Evolutionary conservation across 2,329 filamentous ascomycete species (phyloP).

Genomic region (Eutypella sp.): DNA sequence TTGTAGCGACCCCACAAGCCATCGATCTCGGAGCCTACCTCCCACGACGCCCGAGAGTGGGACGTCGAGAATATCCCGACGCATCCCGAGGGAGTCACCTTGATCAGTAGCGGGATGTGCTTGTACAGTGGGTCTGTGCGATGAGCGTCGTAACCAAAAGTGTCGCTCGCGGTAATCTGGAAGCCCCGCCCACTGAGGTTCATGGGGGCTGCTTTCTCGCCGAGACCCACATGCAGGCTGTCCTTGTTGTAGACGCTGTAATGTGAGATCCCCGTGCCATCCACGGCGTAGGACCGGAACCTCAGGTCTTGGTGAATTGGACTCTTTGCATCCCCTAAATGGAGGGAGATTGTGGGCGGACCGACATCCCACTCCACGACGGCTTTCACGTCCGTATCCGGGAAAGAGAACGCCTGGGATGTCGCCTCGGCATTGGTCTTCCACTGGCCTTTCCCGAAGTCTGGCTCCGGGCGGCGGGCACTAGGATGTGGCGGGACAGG

Average conservation of each 20-base stretch:
- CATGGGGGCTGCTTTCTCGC: conserved; percentile 70
- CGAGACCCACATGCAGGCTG: conserved; percentile 62
- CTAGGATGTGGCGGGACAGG: conserved; percentile 62
- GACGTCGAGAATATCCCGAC: conserved; percentile 65
- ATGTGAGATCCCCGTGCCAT: conserved; percentile 57
- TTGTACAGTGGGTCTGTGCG: conserved; percentile 71
- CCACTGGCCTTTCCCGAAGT: too few relatives aligned
- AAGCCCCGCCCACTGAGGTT: conserved; percentile 64
- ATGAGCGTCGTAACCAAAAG: conserved; percentile 68
- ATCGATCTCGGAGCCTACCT: conserved; percentile 67
- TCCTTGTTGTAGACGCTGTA: conserved; percentile 59
- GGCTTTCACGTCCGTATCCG: too few relatives aligned
- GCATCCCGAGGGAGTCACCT: conserved; percentile 58
- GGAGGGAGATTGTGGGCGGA: conserved; percentile 54
- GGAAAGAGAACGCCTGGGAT: too few relatives aligned
- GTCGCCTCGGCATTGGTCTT: too few relatives aligned
- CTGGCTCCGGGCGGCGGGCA: conserved; percentile 37
- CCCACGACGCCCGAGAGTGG: conserved; percentile 59
- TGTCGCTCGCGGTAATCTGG: conserved; percentile 63
- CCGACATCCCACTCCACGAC: too few relatives aligned
- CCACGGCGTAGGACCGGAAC: conserved; percentile 60
- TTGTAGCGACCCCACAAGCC: conserved; percentile 73
- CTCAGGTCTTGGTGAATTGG: conserved; percentile 59
- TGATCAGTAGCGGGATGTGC: conserved; percentile 68
- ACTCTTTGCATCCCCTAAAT: conserved; percentile 40